phyloP scores from a whole-genome alignment of 345 rosid genomes.

The Tarenaya hassleriana region DNA sequence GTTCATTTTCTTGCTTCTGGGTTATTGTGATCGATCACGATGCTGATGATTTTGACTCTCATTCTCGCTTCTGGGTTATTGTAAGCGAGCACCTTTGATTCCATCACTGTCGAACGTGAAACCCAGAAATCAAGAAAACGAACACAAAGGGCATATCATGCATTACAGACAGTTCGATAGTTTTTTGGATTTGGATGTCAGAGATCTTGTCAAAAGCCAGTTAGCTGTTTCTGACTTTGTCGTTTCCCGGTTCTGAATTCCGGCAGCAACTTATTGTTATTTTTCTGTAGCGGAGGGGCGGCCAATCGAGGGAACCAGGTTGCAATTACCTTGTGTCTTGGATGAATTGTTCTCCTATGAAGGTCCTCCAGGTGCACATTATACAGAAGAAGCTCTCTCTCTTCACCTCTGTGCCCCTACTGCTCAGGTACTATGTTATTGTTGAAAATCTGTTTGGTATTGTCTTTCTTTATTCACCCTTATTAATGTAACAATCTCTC shows the following conservation, averaged over 20 bases:
- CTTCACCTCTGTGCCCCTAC: slow-evolving; percentile 69
- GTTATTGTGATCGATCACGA: not conserved
- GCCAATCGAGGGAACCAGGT: slow-evolving; percentile 44
- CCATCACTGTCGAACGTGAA: not conserved
- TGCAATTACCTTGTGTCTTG: slow-evolving; percentile 65
- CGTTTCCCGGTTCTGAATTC: not conserved
- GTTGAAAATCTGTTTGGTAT: too few species aligned
- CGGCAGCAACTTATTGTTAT: not conserved
- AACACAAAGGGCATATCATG: slow-evolving; percentile 57
- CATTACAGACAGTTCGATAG: slow-evolving; percentile 44
- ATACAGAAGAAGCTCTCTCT: slow-evolving; percentile 36
- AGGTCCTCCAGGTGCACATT: slow-evolving; percentile 65
- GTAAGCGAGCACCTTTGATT: slow-evolving; percentile 38
- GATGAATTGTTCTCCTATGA: slow-evolving; percentile 59
- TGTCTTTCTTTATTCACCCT: too few species aligned
- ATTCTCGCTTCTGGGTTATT: slow-evolving; percentile 37
- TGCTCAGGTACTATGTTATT: slow-evolving; percentile 69
- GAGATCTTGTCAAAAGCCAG: slow-evolving; percentile 68
- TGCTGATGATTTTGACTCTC: slow-evolving; percentile 1
- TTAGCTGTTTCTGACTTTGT: slow-evolving; percentile 44
- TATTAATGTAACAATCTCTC: not conserved
- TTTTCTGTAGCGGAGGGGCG: slow-evolving; percentile 42
- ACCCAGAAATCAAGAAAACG: slow-evolving; percentile 36
- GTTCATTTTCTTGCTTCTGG: not conserved
- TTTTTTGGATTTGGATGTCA: slow-evolving; percentile 31